Conservation (phyloP, 306 rosid genomes). For the Pyrus communis region DNA sequence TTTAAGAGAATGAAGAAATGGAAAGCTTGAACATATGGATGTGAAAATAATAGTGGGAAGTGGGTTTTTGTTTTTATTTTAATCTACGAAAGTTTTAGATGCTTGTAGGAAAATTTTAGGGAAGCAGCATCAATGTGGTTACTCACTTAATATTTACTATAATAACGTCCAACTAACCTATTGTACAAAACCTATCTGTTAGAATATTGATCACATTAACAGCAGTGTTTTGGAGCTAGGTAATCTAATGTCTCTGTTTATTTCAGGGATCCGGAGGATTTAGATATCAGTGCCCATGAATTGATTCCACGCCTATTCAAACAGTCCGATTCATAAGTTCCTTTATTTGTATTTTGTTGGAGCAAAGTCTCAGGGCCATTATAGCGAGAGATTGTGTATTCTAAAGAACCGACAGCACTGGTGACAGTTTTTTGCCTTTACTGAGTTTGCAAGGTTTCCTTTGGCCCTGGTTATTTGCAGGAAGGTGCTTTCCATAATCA, state of each 20-base stretch:
- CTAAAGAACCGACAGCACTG: constrained; percentile 6
- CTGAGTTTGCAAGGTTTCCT: constrained; percentile 12
- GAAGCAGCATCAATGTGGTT: background rate
- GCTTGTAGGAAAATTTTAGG: background rate
- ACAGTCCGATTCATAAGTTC: constrained; percentile 22
- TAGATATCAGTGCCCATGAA: constrained; percentile 79
- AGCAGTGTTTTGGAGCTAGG: background rate
- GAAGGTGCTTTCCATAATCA: constrained; percentile 23
- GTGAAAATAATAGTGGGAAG: background rate
- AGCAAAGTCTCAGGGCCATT: constrained; percentile 7
- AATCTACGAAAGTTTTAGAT: background rate
- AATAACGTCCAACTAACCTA: background rate
- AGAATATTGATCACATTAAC: background rate
- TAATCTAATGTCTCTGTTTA: constrained; percentile 9
- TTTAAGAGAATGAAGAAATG: background rate
- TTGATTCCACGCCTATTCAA: constrained; percentile 70
- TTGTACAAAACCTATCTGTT: background rate
- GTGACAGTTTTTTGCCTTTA: constrained; percentile 16
- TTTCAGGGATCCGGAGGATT: constrained; percentile 75
- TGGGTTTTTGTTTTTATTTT: background rate
- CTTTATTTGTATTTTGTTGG: constrained; percentile 11
- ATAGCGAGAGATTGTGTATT: constrained; percentile 10
- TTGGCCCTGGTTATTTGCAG: constrained; percentile 18
- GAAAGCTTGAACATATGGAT: background rate
- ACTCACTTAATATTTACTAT: background rate